phyloP scores from a whole-genome alignment of 768 basidiomycete species.

The Naganishia antarctica region DNA sequence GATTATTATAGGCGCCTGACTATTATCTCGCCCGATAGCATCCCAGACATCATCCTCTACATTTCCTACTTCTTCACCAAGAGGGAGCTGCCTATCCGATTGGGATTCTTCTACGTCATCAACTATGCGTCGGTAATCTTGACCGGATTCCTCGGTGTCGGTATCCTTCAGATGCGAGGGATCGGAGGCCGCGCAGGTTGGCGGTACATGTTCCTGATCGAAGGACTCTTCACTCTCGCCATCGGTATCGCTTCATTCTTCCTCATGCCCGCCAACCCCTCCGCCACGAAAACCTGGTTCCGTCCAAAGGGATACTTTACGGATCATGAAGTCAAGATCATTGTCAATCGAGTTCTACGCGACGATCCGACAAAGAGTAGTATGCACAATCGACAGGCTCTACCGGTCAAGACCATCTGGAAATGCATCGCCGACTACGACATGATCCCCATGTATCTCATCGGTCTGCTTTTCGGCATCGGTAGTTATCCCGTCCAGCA shows the following conservation, averaged over 20 bases:
- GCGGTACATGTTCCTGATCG: conserved; percentile 59
- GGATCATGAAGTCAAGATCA: conserved; percentile 46
- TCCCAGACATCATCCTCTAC: conserved; percentile 61
- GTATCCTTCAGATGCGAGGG: conserved; percentile 58
- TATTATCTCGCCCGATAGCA: conserved; percentile 40
- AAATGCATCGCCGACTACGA: conserved; percentile 42
- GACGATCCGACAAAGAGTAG: conserved; percentile 36
- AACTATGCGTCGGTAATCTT: conserved; percentile 56
- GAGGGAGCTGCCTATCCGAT: conserved; percentile 59
- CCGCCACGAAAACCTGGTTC: conserved; percentile 41
- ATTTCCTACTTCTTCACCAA: conserved; percentile 65
- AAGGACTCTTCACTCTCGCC: conserved; percentile 47
- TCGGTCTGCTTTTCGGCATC: conserved; percentile 47
- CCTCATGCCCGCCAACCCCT: conserved; percentile 41
- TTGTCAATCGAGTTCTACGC: conserved; percentile 41
- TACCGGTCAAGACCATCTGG: conserved; percentile 37
- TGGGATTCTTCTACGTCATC: conserved; percentile 67
- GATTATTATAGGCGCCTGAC: conserved; percentile 49
- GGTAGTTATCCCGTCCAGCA: conserved; percentile 36
- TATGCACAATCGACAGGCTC: conserved; percentile 45
- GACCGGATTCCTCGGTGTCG: conserved; percentile 63
- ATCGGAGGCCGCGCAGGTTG: conserved; percentile 54
- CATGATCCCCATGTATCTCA: conserved; percentile 45
- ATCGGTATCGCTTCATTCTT: conserved; percentile 48
- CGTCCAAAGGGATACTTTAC: conserved; percentile 47